Base-by-base conservation (phyloP, 2,329 filamentous ascomycete genomes). In the Fusarium robinianum region DNA sequence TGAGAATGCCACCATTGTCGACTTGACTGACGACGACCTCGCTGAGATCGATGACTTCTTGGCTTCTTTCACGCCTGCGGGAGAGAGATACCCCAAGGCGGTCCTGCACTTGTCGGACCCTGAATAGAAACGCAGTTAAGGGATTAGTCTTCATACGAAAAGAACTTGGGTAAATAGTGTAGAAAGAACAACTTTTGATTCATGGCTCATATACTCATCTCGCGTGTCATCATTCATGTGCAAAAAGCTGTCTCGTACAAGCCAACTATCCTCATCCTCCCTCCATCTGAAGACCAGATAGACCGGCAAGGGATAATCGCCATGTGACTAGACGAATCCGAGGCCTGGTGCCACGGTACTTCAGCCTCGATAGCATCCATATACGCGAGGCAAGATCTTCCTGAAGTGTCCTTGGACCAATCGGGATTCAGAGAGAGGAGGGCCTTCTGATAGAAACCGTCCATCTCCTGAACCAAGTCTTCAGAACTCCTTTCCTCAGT, bases 1-100 rank as follows among this genome's bases (percentile, higher is more conserved):
- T n/a, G 84, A 87, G 71, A 88, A 88, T 55, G 66, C 72, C 21
- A 74, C 71, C 46, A 52, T 69, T 23, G 67, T 82, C 5, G 67
- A 74, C 1, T 61, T 84, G 31, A 74, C 67, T 2, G 68, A 73
- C 3, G 71, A 70, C 5, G 81, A 84, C 51, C 60, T 80, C 62
- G 61, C 58, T 5, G 70, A 74, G 51, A 76, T 84, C 35, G 75
- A 80, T 34, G 56, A 59, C 11, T 72, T 78, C 8, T 56, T 83
- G 16, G 67, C 63, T 8, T 71, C 68, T 41, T 77, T 80, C 53
- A 69, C 73, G 31, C 58, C 74, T 6, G 64, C 65, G 2, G 81
- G 81, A 3, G 63, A 50, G 1, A 69, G 80, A 22, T 83, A 83
- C 55, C 69, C 70, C 7, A 63, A 62, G 16, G 43, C 33, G 8